A percentile compares a stretch with the other conserved stretches of the same genome.
Evolutionary conservation across 2,329 filamentous ascomycete species (phyloP).

Genomic region (Mycosphaerella arachidis): DNA sequence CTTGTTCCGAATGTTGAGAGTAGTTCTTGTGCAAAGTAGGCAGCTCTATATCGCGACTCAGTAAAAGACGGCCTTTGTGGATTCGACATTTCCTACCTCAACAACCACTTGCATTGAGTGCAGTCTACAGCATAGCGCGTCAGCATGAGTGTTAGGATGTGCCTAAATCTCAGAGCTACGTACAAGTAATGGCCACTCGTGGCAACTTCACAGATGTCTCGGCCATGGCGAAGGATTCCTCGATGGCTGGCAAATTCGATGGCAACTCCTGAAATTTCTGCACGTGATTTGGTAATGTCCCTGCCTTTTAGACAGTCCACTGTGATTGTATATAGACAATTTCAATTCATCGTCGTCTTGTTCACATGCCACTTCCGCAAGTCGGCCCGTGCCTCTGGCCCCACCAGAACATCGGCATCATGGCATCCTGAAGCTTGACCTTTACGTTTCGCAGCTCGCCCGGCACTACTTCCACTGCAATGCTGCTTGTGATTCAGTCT

Average conservation of each 20-base stretch:
- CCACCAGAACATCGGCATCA: not conserved
- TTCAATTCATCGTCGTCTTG: not conserved
- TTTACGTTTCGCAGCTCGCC: not conserved
- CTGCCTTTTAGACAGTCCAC: no score
- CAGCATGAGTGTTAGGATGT: constrained; percentile 48
- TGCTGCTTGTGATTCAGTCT: not conserved
- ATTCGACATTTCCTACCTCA: constrained; percentile 1
- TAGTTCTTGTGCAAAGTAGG: constrained; percentile 86
- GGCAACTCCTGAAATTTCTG: no score
- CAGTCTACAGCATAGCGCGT: constrained; percentile 1
- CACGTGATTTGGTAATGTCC: no score
- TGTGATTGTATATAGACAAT: no score
- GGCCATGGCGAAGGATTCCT: not conserved
- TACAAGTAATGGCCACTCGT: constrained; percentile 7
- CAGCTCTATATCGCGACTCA: constrained; percentile 20
- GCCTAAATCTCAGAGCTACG: constrained; percentile 68
- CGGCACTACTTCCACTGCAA: not conserved
- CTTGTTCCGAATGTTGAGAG: constrained; percentile 83
- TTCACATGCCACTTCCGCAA: not conserved
- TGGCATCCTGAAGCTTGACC: not conserved
- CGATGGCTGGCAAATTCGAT: not conserved
- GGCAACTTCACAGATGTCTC: constrained; percentile 3
- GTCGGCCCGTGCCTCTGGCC: not conserved
- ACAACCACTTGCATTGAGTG: constrained; percentile 29
- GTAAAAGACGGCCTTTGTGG: not conserved